Percentiles rank a stretch among this genome's conserved stretches.
These are phyloP conservation scores for Auriculariales sp. DNA, from an alignment of 768 basidiomycete genomes.

Conservation along the genomic window DNA sequence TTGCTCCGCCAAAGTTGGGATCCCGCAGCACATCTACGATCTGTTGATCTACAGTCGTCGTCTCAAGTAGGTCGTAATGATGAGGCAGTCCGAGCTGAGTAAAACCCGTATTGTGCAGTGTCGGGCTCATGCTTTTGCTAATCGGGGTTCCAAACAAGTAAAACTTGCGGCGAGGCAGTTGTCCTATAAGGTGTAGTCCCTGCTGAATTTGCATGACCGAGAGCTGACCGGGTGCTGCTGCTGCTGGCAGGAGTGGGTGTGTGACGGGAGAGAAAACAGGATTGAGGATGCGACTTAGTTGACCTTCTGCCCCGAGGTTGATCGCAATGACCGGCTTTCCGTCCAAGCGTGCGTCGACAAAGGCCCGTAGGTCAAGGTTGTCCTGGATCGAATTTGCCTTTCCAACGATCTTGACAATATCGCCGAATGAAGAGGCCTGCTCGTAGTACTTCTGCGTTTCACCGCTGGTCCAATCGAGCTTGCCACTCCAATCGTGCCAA, in stretches of 20 bases:
- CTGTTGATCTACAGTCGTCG: conserved; percentile 44
- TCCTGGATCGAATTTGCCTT: conserved; percentile 63
- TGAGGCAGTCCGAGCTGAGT: conserved; percentile 71
- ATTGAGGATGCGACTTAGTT: conserved; percentile 83
- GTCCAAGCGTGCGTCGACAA: conserved; percentile 35
- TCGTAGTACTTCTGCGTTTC: conserved; percentile 56
- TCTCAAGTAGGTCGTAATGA: conserved; percentile 66
- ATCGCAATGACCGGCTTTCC: conserved; percentile 73
- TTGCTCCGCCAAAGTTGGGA: conserved; percentile 83
- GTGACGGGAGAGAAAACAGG: conserved; percentile 78
- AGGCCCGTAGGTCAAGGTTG: conserved; percentile 66
- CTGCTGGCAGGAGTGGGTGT: conserved; percentile 70
- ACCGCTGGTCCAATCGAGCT: conserved; percentile 63
- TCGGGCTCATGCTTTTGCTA: conserved; percentile 78
- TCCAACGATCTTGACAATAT: conserved; percentile 86
- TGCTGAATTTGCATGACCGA: conserved; percentile 76
- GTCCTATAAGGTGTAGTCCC: conserved; percentile 67
- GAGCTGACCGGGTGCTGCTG: conserved; percentile 89
- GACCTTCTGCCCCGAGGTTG: conserved; percentile 84
- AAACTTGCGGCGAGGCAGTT: conserved; percentile 58
- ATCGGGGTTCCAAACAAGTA: conserved; percentile 88
- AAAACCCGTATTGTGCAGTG: conserved; percentile 85
- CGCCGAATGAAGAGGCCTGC: conserved; percentile 51
- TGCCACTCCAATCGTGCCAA: conserved; percentile 89
- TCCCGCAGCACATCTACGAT: conserved; percentile 47